Conservation (phyloP, 192 early-diverging fungal species). For the Backusella morwellensis region DNA sequence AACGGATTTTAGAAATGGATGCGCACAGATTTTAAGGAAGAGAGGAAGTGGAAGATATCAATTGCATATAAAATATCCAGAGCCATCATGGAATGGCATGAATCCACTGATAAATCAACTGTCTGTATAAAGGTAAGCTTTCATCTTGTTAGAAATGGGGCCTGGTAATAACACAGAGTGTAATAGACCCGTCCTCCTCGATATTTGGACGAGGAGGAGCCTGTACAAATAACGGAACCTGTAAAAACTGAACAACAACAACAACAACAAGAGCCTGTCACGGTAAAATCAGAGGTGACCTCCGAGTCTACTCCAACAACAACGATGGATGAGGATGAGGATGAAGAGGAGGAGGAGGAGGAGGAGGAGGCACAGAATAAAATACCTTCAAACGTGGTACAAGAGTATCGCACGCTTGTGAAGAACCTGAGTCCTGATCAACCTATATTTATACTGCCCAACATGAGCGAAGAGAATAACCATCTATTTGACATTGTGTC, state of each 20-base stretch:
- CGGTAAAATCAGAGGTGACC: not conserved
- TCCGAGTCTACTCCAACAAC: not conserved
- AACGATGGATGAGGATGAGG: not conserved
- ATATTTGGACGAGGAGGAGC: not conserved
- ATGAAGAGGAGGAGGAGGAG: not conserved
- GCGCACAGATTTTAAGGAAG: conserved; percentile 77
- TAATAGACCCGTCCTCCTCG: not conserved
- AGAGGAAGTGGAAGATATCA: conserved; percentile 80
- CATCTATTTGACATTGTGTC: conserved; percentile 41
- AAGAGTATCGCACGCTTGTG: conserved; percentile 36
- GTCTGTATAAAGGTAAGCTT: conserved; percentile 60
- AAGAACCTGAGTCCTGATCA: conserved; percentile 32
- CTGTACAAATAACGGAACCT: not conserved
- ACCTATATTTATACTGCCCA: conserved; percentile 24
- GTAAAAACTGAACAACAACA: not conserved
- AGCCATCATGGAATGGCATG: conserved; percentile 77
- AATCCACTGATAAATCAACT: conserved; percentile 57
- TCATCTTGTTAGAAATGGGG: too few species aligned
- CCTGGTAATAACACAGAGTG: not conserved
- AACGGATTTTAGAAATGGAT: conserved; percentile 62
- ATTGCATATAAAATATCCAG: conserved; percentile 61
- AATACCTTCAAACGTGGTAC: conserved; percentile 39
- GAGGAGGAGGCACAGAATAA: conserved; percentile 25
- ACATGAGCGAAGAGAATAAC: conserved; percentile 14
- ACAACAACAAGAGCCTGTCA: not conserved